Base-by-base conservation (phyloP, 164 flowering plant genomes). In the Dillenia turbinata region DNA sequence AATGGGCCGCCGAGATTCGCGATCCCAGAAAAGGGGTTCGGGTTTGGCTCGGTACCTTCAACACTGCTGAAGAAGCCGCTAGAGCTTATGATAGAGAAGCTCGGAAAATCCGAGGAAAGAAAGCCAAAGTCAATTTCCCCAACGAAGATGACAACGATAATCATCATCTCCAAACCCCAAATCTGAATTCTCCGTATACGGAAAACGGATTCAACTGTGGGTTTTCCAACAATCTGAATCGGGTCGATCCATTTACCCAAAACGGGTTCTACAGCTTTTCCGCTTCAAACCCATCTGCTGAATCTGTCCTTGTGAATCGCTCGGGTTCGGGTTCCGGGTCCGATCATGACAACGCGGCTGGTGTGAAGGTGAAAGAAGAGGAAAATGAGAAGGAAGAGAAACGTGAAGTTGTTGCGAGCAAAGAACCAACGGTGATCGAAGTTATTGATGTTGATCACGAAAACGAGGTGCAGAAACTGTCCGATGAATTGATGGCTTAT, bases 1-100 rank as follows among this genome's bases (percentile, higher is more conserved):
- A 89, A 79, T 89, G 93, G 95, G 98, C 98, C 0, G 96, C 98
- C 1, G 98, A 93, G 77, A 93, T 93, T 48, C 89, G 98, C 5
- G 98, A 93, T 57, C 98, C 96, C 6, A 71, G 96, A 13, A 93
- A 93, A 72, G 98, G 98, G 9, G 91, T 90, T 19, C 71, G 98
- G 14, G 96, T 93, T 12, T 90, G 98, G 98, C 76, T 93, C 10
- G 98, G 98, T 3, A 93, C 98, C 6, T 93, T 81, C 77, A 85
- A 82, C 79, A 90, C 98, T 1, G 89, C 98, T 9, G 96, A 88
- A 70, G 96, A 90, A 62, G 98, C 98, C 2, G 98, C 98, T 0
- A 69, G 93, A 26, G 98, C 98, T 19, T 93, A 92, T 69, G 98
- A 92, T 73, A 70, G 66, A 44, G 98, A 85, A 59, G 98, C 98